Evolutionary conservation across 2,329 filamentous ascomycete genomes (phyloP).

Genomic region (Moelleriella libera): DNA sequence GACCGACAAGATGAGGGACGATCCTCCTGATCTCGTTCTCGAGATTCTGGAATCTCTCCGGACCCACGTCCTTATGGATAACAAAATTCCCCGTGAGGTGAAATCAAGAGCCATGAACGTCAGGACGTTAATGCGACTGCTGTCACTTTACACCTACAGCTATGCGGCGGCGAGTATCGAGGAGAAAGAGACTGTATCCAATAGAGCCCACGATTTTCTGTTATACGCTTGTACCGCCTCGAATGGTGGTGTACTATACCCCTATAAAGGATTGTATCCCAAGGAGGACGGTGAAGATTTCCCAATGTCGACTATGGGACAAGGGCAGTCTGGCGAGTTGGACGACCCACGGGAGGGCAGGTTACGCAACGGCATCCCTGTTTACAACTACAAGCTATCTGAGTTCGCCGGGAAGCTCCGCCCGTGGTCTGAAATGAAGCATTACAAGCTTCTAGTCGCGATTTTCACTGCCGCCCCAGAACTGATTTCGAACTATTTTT

Average conservation of each 20-base stretch:
- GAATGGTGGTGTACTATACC: constrained; percentile 59
- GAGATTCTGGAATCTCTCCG: constrained; percentile 64
- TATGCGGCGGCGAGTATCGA: constrained; percentile 28
- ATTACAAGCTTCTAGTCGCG: constrained; percentile 66
- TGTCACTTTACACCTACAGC: constrained; percentile 54
- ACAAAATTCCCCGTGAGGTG: constrained; percentile 53
- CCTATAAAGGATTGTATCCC: constrained; percentile 75
- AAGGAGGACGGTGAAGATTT: constrained; percentile 43
- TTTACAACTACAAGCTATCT: constrained; percentile 68
- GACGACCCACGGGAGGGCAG: constrained; percentile 56
- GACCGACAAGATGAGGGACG: constrained; percentile 63
- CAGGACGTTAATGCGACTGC: constrained; percentile 56
- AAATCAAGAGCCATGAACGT: constrained; percentile 69
- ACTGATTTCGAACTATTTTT: constrained; percentile 76
- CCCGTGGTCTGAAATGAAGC: constrained; percentile 68
- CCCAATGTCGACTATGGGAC: constrained; percentile 10
- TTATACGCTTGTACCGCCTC: constrained; percentile 60
- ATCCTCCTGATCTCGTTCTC: constrained; percentile 59
- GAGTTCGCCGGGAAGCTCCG: constrained; percentile 67
- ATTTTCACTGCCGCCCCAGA: constrained; percentile 78
- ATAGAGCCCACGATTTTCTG: constrained; percentile 63
- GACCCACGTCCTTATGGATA: constrained; percentile 59
- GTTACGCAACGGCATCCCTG: constrained; percentile 50
- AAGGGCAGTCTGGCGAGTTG: constrained; percentile 28
- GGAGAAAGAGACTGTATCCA: constrained; percentile 38